Base-by-base conservation (phyloP, 1,284 basidiomycete species). In the Entoloma clypeatum region DNA sequence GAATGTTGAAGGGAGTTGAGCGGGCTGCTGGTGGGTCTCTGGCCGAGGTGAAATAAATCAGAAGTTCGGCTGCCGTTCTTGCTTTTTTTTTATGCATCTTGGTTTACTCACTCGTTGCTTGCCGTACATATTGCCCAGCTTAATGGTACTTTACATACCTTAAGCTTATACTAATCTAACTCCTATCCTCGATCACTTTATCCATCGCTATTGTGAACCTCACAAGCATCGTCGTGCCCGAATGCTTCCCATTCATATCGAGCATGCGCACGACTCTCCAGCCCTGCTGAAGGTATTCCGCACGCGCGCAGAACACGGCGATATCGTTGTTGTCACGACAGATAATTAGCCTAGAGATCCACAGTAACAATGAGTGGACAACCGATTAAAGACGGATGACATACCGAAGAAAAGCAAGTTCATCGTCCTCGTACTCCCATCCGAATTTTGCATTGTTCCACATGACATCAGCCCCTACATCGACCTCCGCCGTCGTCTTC, bases 21-120 rank as follows among this genome's bases (percentile, higher is more conserved):
- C 70, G 76, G 46, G 80, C 79, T 13, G 79, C 79, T 30, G 80
- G 79, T 3, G 79, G 80, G 3, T 65, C 69, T 26, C 48, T 85
- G 50, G 50, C 65, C 1, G 74, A 72, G 18, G 46, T 74, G 29
- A 68, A 61, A 45, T 71, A 44, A 55, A n/a, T 16, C 5, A 39
- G 28, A 28, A 36, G 34, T 9, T 6, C 32, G 16, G 13, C 27
- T 19, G 27, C 36, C 34, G 24, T 32, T n/a, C 13, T 13, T 2
- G 19, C 23, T 8, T 13, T 23, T n/a, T 13, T 6, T 2, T 21
- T 16, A 37, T 18, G 13, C 22, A 9, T 19, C 9, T 26, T 40
- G 16, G 13, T 39, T 13, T 9, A 39, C 26, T 32, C 21, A 4
- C 27, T 36, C 25, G 17, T 33, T 35, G 38, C 36, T 32, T 30